A percentile compares a stretch with the other conserved stretches of the same genome.
phyloP scores from a whole-genome alignment of 805 yeast species.

The Naumovozyma dairenensis region DNA sequence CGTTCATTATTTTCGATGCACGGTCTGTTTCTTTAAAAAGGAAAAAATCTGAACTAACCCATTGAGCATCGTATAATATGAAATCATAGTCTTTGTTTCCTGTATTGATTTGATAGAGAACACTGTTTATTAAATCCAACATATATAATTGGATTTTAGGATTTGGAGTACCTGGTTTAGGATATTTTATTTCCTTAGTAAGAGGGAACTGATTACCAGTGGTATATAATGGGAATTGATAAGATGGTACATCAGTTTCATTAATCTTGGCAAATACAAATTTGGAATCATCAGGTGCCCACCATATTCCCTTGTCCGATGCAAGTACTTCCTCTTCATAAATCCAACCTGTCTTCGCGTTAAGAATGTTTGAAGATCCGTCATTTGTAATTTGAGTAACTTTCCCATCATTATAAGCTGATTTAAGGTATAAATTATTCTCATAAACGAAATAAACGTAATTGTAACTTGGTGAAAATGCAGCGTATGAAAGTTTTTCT shows the following conservation, averaged over 20 bases:
- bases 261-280: constrained; percentile 47
- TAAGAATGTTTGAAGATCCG: constrained; percentile 43
- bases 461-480: constrained; percentile 54
- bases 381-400: constrained; percentile 29
- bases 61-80: constrained; percentile 50
- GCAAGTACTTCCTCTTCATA: constrained; percentile 72
- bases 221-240: constrained; percentile 43
- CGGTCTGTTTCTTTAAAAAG: constrained; percentile 56
- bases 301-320: constrained; percentile 55
- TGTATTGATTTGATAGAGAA: constrained; percentile 17
- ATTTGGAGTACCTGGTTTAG: constrained; percentile 60
- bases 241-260: constrained; percentile 48
- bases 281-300: constrained; percentile 55
- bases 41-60: constrained; percentile 44
- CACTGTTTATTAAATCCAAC: constrained; percentile 30
- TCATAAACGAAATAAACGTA: constrained; percentile 46
- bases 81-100: constrained; percentile 22
- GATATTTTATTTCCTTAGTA: constrained; percentile 44
- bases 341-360: constrained; percentile 77
- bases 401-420: constrained; percentile 17
- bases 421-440: constrained; percentile 44
- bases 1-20: constrained; percentile 44
- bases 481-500: constrained; percentile 33
- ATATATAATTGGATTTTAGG: constrained; percentile 43
- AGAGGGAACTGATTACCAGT: constrained; percentile 38